A percentile compares a stretch with the other conserved stretches of the same genome.
Conservation (phyloP, 164 flowering plant genomes). For the Echeveria elegans region DNA sequence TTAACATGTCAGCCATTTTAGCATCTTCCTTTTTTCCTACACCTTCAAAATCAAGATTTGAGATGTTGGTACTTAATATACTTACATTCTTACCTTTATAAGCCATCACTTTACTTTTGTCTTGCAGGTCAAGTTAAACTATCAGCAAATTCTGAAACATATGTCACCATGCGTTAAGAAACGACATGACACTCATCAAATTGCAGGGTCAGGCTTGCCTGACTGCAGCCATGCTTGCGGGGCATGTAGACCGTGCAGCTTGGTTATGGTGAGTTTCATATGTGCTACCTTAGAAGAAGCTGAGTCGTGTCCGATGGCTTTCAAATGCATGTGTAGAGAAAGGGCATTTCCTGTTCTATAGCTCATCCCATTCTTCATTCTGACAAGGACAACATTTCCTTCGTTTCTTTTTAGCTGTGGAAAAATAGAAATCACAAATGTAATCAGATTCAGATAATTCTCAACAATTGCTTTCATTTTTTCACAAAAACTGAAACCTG, state of each 20-base stretch:
- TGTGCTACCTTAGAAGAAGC: slow-evolving; percentile 66
- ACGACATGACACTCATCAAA: slow-evolving; percentile 33
- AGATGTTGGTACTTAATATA: neutral
- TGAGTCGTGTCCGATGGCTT: slow-evolving; percentile 84
- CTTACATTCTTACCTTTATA: too few species aligned
- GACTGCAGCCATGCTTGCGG: slow-evolving; percentile 92
- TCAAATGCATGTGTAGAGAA: slow-evolving; percentile 72
- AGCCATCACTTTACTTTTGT: neutral
- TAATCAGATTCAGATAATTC: neutral
- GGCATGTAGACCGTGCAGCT: slow-evolving; percentile 74
- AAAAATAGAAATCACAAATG: neutral
- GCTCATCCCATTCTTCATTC: neutral
- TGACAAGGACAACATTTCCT: neutral
- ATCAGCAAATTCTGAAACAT: slow-evolving; percentile 8
- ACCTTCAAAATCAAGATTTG: too few species aligned
- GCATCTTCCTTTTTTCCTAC: too few species aligned
- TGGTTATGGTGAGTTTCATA: slow-evolving; percentile 76
- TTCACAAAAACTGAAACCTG: too few species aligned
- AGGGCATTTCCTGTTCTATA: slow-evolving; percentile 83
- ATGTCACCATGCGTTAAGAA: slow-evolving; percentile 9
- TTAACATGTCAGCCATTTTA: slow-evolving; percentile 16
- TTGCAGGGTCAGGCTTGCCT: slow-evolving; percentile 77
- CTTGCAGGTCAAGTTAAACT: slow-evolving; percentile 23
- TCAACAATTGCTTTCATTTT: neutral
- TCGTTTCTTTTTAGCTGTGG: neutral